Conservation (phyloP, 2,329 filamentous ascomycete species). For the Fusarium torreyae region DNA sequence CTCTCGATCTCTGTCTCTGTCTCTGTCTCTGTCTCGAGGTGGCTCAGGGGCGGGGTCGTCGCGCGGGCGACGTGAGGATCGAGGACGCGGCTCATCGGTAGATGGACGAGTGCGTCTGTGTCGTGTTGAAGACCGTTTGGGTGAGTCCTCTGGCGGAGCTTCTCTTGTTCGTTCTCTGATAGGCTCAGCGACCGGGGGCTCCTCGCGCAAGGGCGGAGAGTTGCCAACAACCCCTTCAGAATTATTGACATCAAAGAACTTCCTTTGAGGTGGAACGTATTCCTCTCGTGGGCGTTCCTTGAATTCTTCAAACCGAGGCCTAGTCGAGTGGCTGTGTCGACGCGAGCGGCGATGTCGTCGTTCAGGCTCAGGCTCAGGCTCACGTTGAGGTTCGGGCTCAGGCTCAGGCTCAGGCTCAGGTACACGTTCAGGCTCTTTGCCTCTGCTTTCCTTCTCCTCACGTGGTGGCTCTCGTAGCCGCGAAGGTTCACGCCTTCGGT, state of each 20-base stretch:
- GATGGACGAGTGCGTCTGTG: conserved; percentile 38
- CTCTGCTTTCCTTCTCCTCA: conserved; percentile 45
- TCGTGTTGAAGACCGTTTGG: conserved; percentile 51
- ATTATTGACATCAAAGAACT: conserved; percentile 60
- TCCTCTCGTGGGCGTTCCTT: conserved; percentile 50
- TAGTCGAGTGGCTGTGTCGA: conserved; percentile 59
- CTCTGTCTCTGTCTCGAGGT: conserved; percentile 33
- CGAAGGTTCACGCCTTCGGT: conserved; percentile 40
- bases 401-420: conserved; percentile 46
- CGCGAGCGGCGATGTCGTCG: conserved; percentile 59
- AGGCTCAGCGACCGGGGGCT: conserved; percentile 38
- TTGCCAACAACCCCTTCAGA: conserved; percentile 54
- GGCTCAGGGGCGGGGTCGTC: conserved; percentile 37
- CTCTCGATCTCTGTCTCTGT: conserved; percentile 28
- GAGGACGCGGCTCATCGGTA: conserved; percentile 43
- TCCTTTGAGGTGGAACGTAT: conserved; percentile 53
- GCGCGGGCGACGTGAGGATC: conserved; percentile 42
- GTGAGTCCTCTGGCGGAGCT: conserved; percentile 45
- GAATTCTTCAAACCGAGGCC: conserved; percentile 51
- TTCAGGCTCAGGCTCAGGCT: conserved; percentile 32
- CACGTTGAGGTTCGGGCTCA: background rate
- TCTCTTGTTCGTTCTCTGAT: conserved; percentile 47
- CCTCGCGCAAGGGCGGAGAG: conserved; percentile 47
- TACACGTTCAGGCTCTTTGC: conserved; percentile 50
- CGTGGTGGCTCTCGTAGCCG: conserved; percentile 16